Percentiles rank a stretch among this genome's conserved stretches.
These are phyloP conservation scores for Tephrocybe rancida DNA, from an alignment of 768 basidiomycete species.

Conservation along the genomic window DNA sequence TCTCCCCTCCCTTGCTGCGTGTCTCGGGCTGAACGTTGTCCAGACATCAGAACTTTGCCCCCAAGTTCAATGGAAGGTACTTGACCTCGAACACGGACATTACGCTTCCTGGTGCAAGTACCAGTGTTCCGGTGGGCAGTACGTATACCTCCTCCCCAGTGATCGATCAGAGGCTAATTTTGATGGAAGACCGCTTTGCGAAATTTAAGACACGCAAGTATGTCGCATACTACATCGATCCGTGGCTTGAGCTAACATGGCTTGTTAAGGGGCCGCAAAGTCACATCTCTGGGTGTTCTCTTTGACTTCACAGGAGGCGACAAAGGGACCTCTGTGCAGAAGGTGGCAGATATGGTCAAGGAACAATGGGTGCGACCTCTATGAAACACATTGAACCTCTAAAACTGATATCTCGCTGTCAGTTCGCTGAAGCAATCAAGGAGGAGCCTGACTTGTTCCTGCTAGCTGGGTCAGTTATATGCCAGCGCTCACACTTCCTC, in stretches of 20 bases:
- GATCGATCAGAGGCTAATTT: no score
- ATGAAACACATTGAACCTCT: no score
- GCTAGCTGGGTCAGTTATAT: constrained; percentile 57
- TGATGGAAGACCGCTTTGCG: constrained; percentile 49
- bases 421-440: constrained; percentile 79
- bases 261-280: constrained; percentile 53
- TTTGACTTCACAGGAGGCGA: constrained; percentile 78
- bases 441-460: constrained; percentile 86
- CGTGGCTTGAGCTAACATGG: not conserved
- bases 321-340: constrained; percentile 73
- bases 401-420: no score
- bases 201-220: constrained; percentile 80
- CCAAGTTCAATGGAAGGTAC: constrained; percentile 67
- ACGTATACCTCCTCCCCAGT: constrained; percentile 3
- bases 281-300: constrained; percentile 82
- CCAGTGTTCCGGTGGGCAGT: constrained; percentile 41
- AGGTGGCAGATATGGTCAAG: constrained; percentile 73
- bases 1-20: not conserved
- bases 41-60: constrained; percentile 68
- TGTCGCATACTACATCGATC: constrained; percentile 15
- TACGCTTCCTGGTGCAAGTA: constrained; percentile 52
- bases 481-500: not conserved
- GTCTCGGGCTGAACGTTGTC: no score
- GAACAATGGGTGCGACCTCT: constrained; percentile 82
- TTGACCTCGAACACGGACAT: constrained; percentile 86